Conservation (phyloP, 805 yeast genomes). For the Kregervanrija pseudodelftensis region DNA sequence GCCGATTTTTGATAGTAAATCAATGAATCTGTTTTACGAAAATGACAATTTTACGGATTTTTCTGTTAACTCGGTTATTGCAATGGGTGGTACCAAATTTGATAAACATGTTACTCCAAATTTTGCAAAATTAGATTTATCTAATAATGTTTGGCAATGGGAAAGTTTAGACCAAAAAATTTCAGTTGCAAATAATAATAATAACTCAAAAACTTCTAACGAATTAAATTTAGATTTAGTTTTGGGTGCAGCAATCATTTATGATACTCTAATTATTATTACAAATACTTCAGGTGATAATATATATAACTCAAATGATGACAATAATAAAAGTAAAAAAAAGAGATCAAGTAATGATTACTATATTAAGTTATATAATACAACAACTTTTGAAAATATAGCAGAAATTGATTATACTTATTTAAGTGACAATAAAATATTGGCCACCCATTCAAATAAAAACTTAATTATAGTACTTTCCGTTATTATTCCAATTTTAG, state of each 20-base stretch:
- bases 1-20: slow-evolving; percentile 39
- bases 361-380: slow-evolving; percentile 35
- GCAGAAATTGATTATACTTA: slow-evolving; percentile 26
- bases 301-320: neutral
- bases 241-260: slow-evolving; percentile 46
- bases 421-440: slow-evolving; percentile 6
- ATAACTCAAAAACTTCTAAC: slow-evolving; percentile 13
- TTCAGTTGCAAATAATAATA: slow-evolving; percentile 17
- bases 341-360: slow-evolving; percentile 23
- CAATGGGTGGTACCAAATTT: slow-evolving; percentile 54
- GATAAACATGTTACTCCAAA: slow-evolving; percentile 35
- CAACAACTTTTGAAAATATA: slow-evolving; percentile 29
- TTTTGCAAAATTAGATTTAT: slow-evolving; percentile 32
- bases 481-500: slow-evolving; percentile 36
- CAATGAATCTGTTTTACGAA: slow-evolving; percentile 16
- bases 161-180: slow-evolving; percentile 23
- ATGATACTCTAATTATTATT: slow-evolving; percentile 42
- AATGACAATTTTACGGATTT: slow-evolving; percentile 27
- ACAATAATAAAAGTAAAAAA: slow-evolving; percentile 1
- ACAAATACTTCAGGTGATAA: slow-evolving; percentile 13
- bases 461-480: slow-evolving; percentile 39
- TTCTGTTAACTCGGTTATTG: slow-evolving; percentile 35
- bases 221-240: slow-evolving; percentile 23
- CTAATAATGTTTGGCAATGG: slow-evolving; percentile 40
- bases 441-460: slow-evolving; percentile 13